Conservation (phyloP, 495 filamentous ascomycete genomes). For the Lasiosphaeria miniovina region DNA sequence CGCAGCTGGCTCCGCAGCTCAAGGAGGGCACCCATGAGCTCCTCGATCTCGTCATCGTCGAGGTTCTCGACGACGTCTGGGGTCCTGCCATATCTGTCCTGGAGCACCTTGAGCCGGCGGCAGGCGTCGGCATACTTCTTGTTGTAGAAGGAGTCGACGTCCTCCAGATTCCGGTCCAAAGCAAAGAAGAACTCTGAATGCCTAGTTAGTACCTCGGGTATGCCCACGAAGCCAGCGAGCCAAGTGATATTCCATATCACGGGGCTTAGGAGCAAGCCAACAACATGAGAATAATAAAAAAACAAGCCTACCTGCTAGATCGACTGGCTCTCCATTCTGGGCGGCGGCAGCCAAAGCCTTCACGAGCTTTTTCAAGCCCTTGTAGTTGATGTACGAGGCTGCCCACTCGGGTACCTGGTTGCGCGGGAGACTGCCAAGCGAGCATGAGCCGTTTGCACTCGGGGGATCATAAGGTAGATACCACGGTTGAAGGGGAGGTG, state of each 20-base stretch:
- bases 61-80: constrained; percentile 47
- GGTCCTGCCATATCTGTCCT: constrained; percentile 74
- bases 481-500: not conserved
- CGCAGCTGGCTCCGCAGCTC: constrained; percentile 82
- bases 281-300: not conserved
- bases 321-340: constrained; percentile 66
- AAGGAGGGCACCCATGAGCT: constrained; percentile 82
- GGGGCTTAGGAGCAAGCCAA: not conserved
- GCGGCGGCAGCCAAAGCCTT: constrained; percentile 65
- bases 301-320: constrained; percentile 63
- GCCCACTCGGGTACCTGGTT: constrained; percentile 98
- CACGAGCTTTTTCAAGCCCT: constrained; percentile 90
- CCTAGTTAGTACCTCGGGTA: constrained; percentile 22
- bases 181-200: constrained; percentile 83
- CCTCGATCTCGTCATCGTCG: constrained; percentile 76
- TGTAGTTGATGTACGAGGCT: constrained; percentile 90
- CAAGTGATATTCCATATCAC: not conserved
- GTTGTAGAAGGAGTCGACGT: constrained; percentile 93
- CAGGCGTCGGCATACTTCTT: constrained; percentile 83
- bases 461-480: not conserved
- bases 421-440: constrained; percentile 64
- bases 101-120: constrained; percentile 76
- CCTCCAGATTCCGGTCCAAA: constrained; percentile 93
- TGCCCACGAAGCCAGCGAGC: constrained; percentile 13
- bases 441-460: constrained; percentile 3